These are phyloP conservation scores for Austropuccinia psidii DNA, from an alignment of 1,284 basidiomycete species.

Conservation along the genomic window DNA sequence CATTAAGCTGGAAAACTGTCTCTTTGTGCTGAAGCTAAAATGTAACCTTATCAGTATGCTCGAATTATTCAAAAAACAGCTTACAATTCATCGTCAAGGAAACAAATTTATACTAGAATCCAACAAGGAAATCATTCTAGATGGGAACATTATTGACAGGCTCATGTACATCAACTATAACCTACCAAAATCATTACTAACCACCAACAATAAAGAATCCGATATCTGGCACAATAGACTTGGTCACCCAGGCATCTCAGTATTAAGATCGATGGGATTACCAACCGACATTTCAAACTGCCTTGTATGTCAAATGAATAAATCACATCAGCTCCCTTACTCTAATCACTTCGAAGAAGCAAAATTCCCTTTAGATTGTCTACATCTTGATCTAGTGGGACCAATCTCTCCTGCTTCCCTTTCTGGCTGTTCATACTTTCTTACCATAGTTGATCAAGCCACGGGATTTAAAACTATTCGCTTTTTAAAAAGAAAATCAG, in stretches of 20 bases:
- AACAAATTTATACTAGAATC: too few relatives aligned
- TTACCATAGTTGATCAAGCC: background rate
- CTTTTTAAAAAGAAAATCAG: background rate
- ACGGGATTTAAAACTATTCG: background rate
- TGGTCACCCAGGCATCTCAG: background rate
- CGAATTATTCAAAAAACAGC: too few relatives aligned
- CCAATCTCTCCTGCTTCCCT: background rate
- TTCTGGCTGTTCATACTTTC: background rate
- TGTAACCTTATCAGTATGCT: too few relatives aligned
- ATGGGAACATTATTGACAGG: too few relatives aligned
- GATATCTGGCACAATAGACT: background rate
- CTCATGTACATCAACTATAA: too few relatives aligned
- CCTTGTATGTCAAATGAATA: background rate
- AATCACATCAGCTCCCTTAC: background rate
- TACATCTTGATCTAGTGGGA: background rate
- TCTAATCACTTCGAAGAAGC: background rate
- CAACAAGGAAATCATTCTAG: too few relatives aligned
- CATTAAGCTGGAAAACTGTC: too few relatives aligned
- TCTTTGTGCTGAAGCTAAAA: too few relatives aligned
- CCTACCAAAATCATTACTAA: too few relatives aligned
- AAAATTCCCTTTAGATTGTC: background rate
- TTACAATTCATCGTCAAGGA: too few relatives aligned
- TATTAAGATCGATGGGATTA: background rate
- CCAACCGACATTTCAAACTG: background rate
- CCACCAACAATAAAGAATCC: too few relatives aligned